Base-by-base conservation (phyloP, 1,284 basidiomycete genomes). In the Naganishia liquefaciens region DNA sequence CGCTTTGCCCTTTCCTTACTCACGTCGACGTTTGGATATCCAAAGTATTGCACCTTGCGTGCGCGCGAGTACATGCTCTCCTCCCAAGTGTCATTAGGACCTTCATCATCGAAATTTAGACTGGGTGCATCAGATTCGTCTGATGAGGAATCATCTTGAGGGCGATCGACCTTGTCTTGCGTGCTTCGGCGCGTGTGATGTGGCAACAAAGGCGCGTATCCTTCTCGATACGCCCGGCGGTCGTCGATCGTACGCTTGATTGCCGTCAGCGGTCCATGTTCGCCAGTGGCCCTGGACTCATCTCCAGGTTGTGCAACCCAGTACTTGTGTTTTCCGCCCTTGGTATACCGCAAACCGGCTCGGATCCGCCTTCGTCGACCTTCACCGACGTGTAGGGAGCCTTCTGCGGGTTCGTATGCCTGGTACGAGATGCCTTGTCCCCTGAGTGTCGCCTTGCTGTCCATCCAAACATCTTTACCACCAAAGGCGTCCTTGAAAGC, bases 401-500 rank as follows among this genome's bases (percentile, higher is more conserved):
- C 93, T 75, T 97, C 93, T 43, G 89, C 91, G 0, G 95, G 94
- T 74, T 99, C 95, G 74, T 95, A 98, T 43, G 90, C 89, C 64
- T 93, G 88, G 78, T 99, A 99, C 55, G 91, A 90, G 82, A 98
- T 93, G 1, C 93, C 91, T 69, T 89, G 85, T 2, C 95, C 95
- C 19, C 85, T 83, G 10, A 97, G 81, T 0, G 95, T 99, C 15
- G 86, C 82, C 69, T 90, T 87, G 15, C 85, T 85, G 77, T 99
- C 95, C 72, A 91, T 87, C 62, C 91, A 80, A 39, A 99, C 90
- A 74, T 99, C 96, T 69, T 87, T 86, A 62, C 89, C 70, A 1
- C 93, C 91, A 68, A 92, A 88, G 0, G 91, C 87, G 72, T 99
- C 95, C 2, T 90, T 84, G 68, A 94, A 82, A 0, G 96, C 95